Percentiles rank a stretch among this genome's conserved stretches.
Evolutionary conservation across 805 yeast species (phyloP).

Genomic region (Vanderwaltozyma tropicalis): DNA sequence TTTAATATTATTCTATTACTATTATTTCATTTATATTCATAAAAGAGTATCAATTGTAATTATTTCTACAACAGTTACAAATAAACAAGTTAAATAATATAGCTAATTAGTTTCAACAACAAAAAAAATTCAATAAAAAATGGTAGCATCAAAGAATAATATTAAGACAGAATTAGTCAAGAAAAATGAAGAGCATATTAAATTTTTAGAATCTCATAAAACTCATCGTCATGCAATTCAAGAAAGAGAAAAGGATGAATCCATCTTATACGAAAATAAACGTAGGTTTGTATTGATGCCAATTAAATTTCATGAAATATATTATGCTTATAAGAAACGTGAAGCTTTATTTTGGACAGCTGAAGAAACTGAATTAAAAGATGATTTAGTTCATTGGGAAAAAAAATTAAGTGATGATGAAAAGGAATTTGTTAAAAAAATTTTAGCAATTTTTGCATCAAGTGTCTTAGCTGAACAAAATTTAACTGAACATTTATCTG

Average conservation of each 20-base stretch:
- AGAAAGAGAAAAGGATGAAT: slow-evolving; percentile 76
- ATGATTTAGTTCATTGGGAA: slow-evolving; percentile 53
- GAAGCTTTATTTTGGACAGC: slow-evolving; percentile 99
- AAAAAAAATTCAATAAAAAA: too few species aligned
- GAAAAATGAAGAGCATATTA: not conserved
- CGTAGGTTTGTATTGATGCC: slow-evolving; percentile 91
- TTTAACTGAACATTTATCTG: slow-evolving; percentile 90
- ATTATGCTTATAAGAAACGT: slow-evolving; percentile 97
- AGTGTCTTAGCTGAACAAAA: slow-evolving; percentile 96
- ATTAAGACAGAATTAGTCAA: not conserved
- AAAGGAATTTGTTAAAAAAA: slow-evolving; percentile 78
- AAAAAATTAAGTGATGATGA: slow-evolving; percentile 75
- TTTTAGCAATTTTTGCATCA: slow-evolving; percentile 88
- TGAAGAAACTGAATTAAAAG: slow-evolving; percentile 89
- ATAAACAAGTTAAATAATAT: too few species aligned
- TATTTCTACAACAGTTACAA: too few species aligned
- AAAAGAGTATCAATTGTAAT: too few species aligned
- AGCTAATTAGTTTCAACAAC: too few species aligned
- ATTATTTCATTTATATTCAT: too few species aligned
- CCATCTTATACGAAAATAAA: slow-evolving; percentile 73
- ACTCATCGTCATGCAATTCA: slow-evolving; percentile 58
- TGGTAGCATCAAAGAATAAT: not conserved
- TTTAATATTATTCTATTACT: too few species aligned
- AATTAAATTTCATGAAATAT: slow-evolving; percentile 88
- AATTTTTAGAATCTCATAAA: slow-evolving; percentile 31